A percentile compares a stretch with the other conserved stretches of the same genome.
Evolutionary conservation across 768 basidiomycete species (phyloP).

Genomic region (Tremella mesenterica): DNA sequence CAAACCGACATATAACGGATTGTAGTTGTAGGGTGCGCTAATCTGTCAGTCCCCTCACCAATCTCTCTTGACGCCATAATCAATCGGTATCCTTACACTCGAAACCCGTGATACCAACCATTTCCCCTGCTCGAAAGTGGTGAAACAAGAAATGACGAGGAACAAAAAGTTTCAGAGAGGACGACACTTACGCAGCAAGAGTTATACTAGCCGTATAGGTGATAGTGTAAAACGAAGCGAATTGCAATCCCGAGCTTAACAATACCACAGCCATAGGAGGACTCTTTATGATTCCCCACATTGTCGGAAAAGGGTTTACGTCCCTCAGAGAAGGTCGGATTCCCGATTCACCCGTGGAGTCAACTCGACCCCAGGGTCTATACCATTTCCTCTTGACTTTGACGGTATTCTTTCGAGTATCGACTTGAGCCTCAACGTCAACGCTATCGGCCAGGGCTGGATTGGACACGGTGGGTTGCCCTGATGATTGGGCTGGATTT

Average conservation of each 20-base stretch:
- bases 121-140: too few relatives aligned
- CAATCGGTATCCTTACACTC: neutral
- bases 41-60: neutral
- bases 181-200: conserved; percentile 46
- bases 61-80: neutral
- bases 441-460: too few relatives aligned
- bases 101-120: too few relatives aligned
- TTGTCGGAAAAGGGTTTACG: conserved; percentile 64
- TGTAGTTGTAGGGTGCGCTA: conserved; percentile 55
- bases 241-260: conserved; percentile 59
- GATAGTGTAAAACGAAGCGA: conserved; percentile 62
- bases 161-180: neutral
- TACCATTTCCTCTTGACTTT: conserved; percentile 10
- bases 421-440: conserved; percentile 11
- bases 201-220: conserved; percentile 68
- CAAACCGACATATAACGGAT: conserved; percentile 63
- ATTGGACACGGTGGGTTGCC: too few relatives aligned
- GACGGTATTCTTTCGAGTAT: conserved; percentile 20
- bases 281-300: conserved; percentile 54
- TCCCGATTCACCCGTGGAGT: conserved; percentile 34
- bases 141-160: too few relatives aligned
- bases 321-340: conserved; percentile 58
- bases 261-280: conserved; percentile 63
- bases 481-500: neutral
- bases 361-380: too few relatives aligned